Conservation (phyloP, 352 stramenopile genomes). For the Phytophthora ohioensis region DNA sequence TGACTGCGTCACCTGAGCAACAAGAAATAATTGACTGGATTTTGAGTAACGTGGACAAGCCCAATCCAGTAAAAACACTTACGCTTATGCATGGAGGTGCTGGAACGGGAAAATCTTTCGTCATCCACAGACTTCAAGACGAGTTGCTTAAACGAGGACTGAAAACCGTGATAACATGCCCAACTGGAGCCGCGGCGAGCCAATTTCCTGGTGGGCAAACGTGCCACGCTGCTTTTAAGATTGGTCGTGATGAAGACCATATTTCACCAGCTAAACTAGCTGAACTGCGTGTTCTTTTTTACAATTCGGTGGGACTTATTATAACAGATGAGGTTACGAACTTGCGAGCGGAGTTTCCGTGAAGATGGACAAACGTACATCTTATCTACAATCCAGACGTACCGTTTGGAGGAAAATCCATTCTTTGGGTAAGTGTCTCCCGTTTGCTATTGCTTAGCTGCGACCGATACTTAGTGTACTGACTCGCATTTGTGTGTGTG, state of each 20-base stretch:
- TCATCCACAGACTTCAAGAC: neutral
- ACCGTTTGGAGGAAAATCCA: slow-evolving; percentile 8
- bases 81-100: no score
- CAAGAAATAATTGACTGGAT: no score
- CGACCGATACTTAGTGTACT: neutral
- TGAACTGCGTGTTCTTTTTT: neutral
- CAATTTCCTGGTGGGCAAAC: slow-evolving; percentile 7
- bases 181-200: neutral
- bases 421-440: neutral
- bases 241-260: neutral
- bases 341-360: slow-evolving; percentile 3
- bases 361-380: slow-evolving; percentile 10
- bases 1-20: no score
- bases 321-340: slow-evolving; percentile 6
- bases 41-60: no score
- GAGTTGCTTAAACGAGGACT: neutral
- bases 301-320: slow-evolving; percentile 3
- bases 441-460: neutral
- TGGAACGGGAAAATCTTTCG: slow-evolving; percentile 5
- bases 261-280: slow-evolving; percentile 5
- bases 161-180: slow-evolving; percentile 6
- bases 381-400: slow-evolving; percentile 3
- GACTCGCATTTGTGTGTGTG: neutral
- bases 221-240: slow-evolving; percentile 8
- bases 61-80: no score